Evolutionary conservation across 1,284 basidiomycete species (phyloP), one percentile per base, ranked within the genome.

Genomic region (Schizophyllum amplum): DNA sequence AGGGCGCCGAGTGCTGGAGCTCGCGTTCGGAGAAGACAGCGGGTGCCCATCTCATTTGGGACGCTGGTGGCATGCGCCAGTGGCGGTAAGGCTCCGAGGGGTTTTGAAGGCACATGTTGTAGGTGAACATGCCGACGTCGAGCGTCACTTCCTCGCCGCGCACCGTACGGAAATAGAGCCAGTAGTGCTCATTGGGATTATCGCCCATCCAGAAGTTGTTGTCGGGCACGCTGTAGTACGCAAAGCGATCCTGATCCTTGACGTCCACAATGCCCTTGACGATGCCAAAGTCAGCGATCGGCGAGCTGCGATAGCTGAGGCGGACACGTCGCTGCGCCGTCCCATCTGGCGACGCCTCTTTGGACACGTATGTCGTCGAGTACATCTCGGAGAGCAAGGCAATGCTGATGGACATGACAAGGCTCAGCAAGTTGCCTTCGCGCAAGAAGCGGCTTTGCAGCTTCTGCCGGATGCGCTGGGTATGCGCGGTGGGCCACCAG

Each of bases 241-340:
- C 69, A 11, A 78, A 64, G 50, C 61, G 65, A 57, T 76, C 74
- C 55, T 71, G 66, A 6, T 47, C 26, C 26, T 59, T 66, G 7
- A 77, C 71, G 5, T 62, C 54, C 20, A 64, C 68, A 9, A 60
- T 57, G 1, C 75, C 75, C 33, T 64, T 64, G 2, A 65, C 70
- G 33, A 78, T 72, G 3, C 76, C 76, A 60, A 78, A 76, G 58
- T 78, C 75, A 0, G 71, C 55, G 48, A 78, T 73, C n/a, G 74
- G 73, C 3, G 68, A 69, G 2, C 66, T 66, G 17, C 65, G 59
- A 57, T 74, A 72, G 4, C 66, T 63, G 17, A 79, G 64, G 4
- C 75, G 69, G 4, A 70, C 60, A 4, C 72, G 68, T 1, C 60
- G 64, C n/a, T 61, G 6, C 3, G 46, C 33, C 24, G 54, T 53